These are phyloP conservation scores for Sphaerulina musiva DNA, from an alignment of 2,329 filamentous ascomycete species.

Conservation along the genomic window DNA sequence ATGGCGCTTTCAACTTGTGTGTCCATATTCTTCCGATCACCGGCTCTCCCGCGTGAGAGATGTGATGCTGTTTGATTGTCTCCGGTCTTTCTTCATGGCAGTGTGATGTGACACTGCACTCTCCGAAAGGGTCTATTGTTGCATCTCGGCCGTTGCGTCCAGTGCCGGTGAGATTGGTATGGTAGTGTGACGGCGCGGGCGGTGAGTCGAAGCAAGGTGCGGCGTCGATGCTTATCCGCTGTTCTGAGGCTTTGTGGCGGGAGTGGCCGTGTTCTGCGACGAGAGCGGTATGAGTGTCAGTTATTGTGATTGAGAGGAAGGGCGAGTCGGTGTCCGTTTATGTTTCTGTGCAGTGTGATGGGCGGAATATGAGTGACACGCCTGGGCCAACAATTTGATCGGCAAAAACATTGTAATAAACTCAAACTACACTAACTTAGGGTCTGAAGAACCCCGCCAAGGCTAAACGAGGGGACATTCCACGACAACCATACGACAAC, in stretches of 20 bases:
- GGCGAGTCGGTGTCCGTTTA: neutral
- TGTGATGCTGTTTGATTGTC: conserved; percentile 5
- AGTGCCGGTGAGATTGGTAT: neutral
- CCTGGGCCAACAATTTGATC: neutral
- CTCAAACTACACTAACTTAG: no score
- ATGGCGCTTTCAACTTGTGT: conserved; percentile 85
- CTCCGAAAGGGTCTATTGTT: conserved; percentile 8
- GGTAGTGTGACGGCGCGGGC: neutral
- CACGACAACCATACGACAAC: no score
- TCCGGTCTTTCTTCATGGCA: conserved; percentile 14
- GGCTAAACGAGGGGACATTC: no score
- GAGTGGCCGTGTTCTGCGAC: neutral
- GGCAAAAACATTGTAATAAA: no score
- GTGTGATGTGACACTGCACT: conserved; percentile 12
- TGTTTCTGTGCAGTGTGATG: neutral
- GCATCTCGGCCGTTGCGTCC: conserved; percentile 1
- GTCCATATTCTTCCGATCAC: conserved; percentile 26
- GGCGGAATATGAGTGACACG: neutral
- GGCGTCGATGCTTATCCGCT: neutral
- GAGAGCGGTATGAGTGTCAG: no score
- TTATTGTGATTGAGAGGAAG: neutral
- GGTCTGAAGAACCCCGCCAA: no score
- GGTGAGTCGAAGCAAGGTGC: conserved; percentile 9
- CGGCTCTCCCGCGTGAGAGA: conserved; percentile 4
- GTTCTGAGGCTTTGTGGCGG: neutral